These are phyloP conservation scores for Athelia psychrophila DNA, from an alignment of 1,284 basidiomycete genomes.

Conservation along the genomic window DNA sequence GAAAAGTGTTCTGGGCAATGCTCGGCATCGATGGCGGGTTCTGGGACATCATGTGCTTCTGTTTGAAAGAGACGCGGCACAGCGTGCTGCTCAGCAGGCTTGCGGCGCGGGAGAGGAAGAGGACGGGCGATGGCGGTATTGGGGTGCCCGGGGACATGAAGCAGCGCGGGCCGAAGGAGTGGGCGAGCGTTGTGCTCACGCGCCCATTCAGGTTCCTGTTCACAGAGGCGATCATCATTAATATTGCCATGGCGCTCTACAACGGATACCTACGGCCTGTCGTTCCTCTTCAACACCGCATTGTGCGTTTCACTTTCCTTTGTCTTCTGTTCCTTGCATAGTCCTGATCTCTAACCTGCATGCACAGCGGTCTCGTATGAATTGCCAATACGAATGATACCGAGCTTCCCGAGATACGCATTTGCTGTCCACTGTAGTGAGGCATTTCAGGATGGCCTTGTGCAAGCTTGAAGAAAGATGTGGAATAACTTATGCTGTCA, in stretches of 20 bases:
- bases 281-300: constrained; percentile 32
- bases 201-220: constrained; percentile 29
- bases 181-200: constrained; percentile 48
- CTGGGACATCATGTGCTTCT: constrained; percentile 28
- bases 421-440: no score
- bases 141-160: no score
- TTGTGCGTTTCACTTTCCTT: constrained; percentile 16
- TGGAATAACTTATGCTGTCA: no score
- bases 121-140: no score
- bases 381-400: no score
- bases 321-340: constrained; percentile 44
- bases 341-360: constrained; percentile 32
- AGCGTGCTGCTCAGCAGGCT: constrained; percentile 53
- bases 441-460: no score
- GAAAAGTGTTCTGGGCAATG: no score
- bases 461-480: no score
- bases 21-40: neutral
- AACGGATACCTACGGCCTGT: constrained; percentile 54
- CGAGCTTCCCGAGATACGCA: no score
- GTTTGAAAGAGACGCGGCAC: constrained; percentile 42
- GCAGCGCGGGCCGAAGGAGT: no score
- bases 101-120: constrained; percentile 44
- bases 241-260: constrained; percentile 46
- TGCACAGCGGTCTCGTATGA: constrained; percentile 44
- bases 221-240: constrained; percentile 30